Conservation (phyloP, 345 rosid genomes). For the Aquilaria yunnanensis region DNA sequence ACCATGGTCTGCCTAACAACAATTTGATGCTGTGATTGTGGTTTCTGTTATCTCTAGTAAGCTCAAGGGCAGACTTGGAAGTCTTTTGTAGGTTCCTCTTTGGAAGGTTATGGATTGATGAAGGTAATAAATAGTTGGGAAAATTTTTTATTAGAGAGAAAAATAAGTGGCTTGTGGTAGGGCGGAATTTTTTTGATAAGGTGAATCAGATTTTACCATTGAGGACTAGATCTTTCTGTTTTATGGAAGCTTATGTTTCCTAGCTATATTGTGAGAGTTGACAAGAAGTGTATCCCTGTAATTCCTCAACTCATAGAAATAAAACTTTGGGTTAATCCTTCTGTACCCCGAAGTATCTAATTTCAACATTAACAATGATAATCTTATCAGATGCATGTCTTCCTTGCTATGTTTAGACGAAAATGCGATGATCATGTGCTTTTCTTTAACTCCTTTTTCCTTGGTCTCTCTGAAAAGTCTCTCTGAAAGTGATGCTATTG, state of each 20-base stretch:
- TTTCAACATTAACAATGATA: not conserved
- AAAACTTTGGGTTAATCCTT: not conserved
- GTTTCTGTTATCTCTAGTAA: too few relatives aligned
- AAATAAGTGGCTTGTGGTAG: not conserved
- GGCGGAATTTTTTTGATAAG: not conserved
- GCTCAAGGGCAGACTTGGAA: too few relatives aligned
- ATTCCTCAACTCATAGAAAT: too few relatives aligned
- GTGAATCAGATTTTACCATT: not conserved
- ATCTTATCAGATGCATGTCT: not conserved
- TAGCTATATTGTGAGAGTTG: not conserved
- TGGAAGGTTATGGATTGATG: too few relatives aligned
- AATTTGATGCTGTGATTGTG: too few relatives aligned
- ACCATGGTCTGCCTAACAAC: not conserved
- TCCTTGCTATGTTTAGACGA: not conserved
- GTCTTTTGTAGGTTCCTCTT: too few relatives aligned
- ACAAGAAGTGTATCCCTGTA: not conserved
- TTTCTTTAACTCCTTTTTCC: not conserved
- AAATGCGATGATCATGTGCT: not conserved
- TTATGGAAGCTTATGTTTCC: constrained; percentile 2
- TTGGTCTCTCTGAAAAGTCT: constrained; percentile 1
- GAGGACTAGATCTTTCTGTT: not conserved
- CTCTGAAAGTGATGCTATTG: not conserved
- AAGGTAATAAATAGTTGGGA: constrained; percentile 2
- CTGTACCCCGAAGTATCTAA: not conserved
- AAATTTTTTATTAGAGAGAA: not conserved